Percentiles rank a stretch among this genome's conserved stretches.
Evolutionary conservation across 176 grass and related monocot genomes (phyloP).

Genomic region (Aegilops longissima): DNA sequence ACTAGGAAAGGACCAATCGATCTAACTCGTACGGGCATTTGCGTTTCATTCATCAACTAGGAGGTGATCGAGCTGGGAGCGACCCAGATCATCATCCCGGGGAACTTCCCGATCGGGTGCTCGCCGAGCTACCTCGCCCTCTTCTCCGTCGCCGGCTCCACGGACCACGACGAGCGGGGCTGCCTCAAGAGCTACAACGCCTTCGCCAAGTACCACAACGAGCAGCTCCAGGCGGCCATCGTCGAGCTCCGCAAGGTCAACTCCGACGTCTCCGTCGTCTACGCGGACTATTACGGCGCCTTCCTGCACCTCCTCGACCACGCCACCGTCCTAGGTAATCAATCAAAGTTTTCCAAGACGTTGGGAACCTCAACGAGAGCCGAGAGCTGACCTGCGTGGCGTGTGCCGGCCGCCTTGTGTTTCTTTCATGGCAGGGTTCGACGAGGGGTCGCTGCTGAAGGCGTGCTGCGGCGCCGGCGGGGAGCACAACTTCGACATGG

Average conservation of each 20-base stretch:
- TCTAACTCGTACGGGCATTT: not conserved
- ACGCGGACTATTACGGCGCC: slow-evolving; percentile 85
- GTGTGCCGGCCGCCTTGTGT: not conserved
- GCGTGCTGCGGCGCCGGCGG: slow-evolving; percentile 74
- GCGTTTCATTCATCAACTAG: slow-evolving; percentile 18
- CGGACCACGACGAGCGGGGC: slow-evolving; percentile 45
- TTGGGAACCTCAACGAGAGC: not conserved
- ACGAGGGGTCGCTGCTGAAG: slow-evolving; percentile 43
- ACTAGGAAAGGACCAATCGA: not conserved
- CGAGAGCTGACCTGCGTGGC: not conserved
- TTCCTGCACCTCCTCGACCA: slow-evolving; percentile 69
- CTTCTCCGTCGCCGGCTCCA: slow-evolving; percentile 36
- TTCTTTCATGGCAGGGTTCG: slow-evolving; percentile 46
- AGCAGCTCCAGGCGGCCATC: slow-evolving; percentile 52
- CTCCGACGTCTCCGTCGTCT: slow-evolving; percentile 53
- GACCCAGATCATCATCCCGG: slow-evolving; percentile 61
- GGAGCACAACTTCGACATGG: slow-evolving; percentile 62
- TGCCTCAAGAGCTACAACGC: slow-evolving; percentile 78
- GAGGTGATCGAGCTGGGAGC: slow-evolving; percentile 68
- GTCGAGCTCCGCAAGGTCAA: slow-evolving; percentile 46
- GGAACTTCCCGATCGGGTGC: slow-evolving; percentile 89
- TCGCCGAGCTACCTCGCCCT: slow-evolving; percentile 82
- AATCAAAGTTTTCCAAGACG: not conserved
- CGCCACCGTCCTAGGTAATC: slow-evolving; percentile 42
- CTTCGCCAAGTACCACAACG: slow-evolving; percentile 75